phyloP scores from a whole-genome alignment of 345 rosid species.

The Anastatica hierochuntica region DNA sequence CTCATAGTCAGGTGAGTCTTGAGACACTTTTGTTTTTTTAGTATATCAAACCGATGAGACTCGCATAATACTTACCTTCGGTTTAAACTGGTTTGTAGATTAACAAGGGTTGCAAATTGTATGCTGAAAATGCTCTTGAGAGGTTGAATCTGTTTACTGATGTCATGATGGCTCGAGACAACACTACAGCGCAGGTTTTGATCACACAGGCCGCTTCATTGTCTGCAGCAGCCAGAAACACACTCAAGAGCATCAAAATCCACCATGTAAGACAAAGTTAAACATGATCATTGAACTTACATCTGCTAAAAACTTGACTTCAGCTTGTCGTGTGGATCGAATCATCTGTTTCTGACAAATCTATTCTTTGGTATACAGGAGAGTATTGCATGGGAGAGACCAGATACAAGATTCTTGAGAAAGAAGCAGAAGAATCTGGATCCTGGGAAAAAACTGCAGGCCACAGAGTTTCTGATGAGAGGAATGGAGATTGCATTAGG shows the following conservation, averaged over 20 bases:
- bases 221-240: conserved; percentile 32
- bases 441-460: conserved; percentile 28
- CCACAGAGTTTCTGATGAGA: conserved; percentile 36
- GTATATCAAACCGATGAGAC: neutral
- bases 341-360: conserved; percentile 5
- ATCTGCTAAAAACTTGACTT: too few relatives aligned
- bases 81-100: conserved; percentile 33
- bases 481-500: conserved; percentile 47
- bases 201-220: conserved; percentile 30
- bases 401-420: conserved; percentile 32
- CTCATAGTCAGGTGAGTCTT: conserved; percentile 46
- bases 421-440: conserved; percentile 16
- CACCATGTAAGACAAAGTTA: conserved; percentile 31
- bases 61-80: conserved; percentile 1
- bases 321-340: neutral
- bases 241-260: conserved; percentile 32
- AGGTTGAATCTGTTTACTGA: conserved; percentile 46
- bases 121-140: conserved; percentile 49
- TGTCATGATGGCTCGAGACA: conserved; percentile 42
- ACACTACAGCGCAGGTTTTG: conserved; percentile 33
- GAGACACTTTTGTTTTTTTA: neutral
- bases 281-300: neutral
- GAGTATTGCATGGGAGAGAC: conserved; percentile 47
- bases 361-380: conserved; percentile 32
- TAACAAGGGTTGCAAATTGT: conserved; percentile 29